Percentiles rank a stretch among this genome's conserved stretches.
Evolutionary conservation across 139 green algal species (phyloP).

Genomic region (Edaphochlamys debaryana): DNA sequence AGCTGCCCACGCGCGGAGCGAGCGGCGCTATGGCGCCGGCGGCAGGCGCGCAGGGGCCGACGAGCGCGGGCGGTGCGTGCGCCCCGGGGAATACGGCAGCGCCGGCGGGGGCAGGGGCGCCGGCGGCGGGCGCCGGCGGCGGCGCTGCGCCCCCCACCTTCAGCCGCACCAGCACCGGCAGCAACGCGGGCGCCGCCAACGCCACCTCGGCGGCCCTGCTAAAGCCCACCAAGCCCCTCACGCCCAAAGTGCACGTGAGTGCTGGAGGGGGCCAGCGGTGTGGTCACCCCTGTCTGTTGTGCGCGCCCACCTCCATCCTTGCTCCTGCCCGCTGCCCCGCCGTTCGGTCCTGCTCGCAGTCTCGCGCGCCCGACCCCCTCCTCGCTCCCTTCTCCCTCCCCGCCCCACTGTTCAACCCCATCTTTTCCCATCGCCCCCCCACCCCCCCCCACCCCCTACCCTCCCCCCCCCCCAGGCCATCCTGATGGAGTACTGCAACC

Average conservation of each 20-base stretch:
- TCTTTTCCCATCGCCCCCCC: too few relatives aligned
- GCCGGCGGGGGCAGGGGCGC: too few relatives aligned
- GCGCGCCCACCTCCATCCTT: too few relatives aligned
- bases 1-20: neutral
- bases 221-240: slow-evolving; percentile 9
- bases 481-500: slow-evolving; percentile 42
- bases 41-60: too few relatives aligned
- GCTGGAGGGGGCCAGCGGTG: neutral
- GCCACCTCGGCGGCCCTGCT: slow-evolving; percentile 1
- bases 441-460: neutral
- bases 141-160: neutral
- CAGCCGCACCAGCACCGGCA: neutral
- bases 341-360: too few relatives aligned
- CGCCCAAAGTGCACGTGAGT: slow-evolving; percentile 40
- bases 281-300: too few relatives aligned
- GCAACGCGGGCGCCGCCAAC: neutral
- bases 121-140: neutral
- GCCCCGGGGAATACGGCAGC: neutral
- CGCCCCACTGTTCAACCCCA: too few relatives aligned
- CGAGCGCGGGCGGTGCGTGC: too few relatives aligned
- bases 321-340: too few relatives aligned
- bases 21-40: neutral
- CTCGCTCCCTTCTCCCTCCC: too few relatives aligned
- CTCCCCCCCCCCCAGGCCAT: slow-evolving; percentile 5
- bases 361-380: too few relatives aligned